Evolutionary conservation across 352 stramenopile genomes (phyloP).

Genomic region (Pelagophyceae sp.): DNA sequence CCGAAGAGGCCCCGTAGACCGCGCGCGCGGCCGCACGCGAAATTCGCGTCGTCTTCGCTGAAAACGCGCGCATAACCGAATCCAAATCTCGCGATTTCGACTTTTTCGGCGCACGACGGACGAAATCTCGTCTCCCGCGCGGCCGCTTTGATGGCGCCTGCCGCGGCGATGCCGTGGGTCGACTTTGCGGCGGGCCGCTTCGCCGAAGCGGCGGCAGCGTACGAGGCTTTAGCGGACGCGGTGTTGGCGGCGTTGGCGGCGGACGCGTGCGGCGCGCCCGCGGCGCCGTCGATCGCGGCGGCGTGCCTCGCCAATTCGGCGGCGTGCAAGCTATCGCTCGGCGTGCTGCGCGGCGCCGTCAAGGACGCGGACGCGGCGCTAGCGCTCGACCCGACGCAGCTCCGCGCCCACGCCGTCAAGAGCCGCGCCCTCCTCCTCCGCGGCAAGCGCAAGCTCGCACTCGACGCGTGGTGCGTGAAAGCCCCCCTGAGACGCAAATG

Average conservation of each 20-base stretch:
- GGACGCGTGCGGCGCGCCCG: too few relatives aligned
- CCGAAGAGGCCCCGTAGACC: too few relatives aligned
- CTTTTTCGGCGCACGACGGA: too few relatives aligned
- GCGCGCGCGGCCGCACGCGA: too few relatives aligned
- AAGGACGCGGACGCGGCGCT: not conserved
- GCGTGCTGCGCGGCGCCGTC: not conserved
- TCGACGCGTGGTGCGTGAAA: not conserved
- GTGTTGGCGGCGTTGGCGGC: too few relatives aligned
- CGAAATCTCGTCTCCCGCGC: too few relatives aligned
- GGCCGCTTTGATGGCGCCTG: too few relatives aligned
- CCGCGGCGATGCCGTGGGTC: too few relatives aligned
- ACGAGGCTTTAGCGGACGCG: not conserved
- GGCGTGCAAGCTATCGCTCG: not conserved
- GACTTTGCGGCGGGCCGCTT: not conserved
- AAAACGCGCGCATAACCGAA: too few relatives aligned
- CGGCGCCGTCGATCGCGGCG: not conserved
- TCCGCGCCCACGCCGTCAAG: constrained; percentile 4
- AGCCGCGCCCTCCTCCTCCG: not conserved
- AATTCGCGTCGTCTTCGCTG: too few relatives aligned
- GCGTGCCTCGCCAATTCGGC: not conserved
- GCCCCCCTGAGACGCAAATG: not conserved
- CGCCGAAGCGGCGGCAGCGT: not conserved
- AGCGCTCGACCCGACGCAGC: too few relatives aligned
- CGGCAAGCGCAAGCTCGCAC: not conserved
- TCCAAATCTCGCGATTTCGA: too few relatives aligned